Conservation (phyloP, 208 protist species). For the Phytomonas sp. region DNA sequence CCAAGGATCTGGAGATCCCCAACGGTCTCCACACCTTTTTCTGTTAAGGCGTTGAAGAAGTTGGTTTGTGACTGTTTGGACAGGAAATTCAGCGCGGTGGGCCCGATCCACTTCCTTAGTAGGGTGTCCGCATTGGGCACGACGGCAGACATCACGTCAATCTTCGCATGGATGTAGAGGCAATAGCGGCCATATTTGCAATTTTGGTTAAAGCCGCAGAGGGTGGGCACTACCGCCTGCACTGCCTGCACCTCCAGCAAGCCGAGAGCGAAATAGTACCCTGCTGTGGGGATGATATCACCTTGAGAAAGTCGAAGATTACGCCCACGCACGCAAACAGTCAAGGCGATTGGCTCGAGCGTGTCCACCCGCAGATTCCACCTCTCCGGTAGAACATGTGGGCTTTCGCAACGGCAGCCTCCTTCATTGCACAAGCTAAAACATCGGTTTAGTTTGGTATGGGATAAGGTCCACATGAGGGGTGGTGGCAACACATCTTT, state of each 20-base stretch:
- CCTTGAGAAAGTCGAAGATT: constrained; percentile 23
- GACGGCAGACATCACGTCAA: constrained; percentile 7
- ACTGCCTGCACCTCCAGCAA: constrained; percentile 42
- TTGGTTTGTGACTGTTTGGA: constrained; percentile 8
- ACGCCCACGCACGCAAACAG: constrained; percentile 23
- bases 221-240: constrained; percentile 52
- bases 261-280: constrained; percentile 67
- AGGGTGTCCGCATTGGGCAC: constrained; percentile 23
- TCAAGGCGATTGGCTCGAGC: constrained; percentile 22
- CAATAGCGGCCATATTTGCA: constrained; percentile 61
- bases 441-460: constrained; percentile 59
- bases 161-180: constrained; percentile 72
- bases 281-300: constrained; percentile 56
- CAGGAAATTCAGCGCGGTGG: constrained; percentile 12
- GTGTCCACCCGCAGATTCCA: constrained; percentile 62
- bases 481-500: constrained; percentile 58
- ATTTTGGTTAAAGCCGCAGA: constrained; percentile 61
- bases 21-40: constrained; percentile 45
- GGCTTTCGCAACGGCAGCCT: constrained; percentile 44
- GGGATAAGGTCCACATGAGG: constrained; percentile 53
- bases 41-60: constrained; percentile 54
- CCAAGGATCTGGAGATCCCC: constrained; percentile 78
- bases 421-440: constrained; percentile 46
- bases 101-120: constrained; percentile 18
- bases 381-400: constrained; percentile 36